A percentile compares a stretch with the other conserved stretches of the same genome.
phyloP scores from a whole-genome alignment of 495 filamentous ascomycete genomes.

The Bryoglossum gracile region DNA sequence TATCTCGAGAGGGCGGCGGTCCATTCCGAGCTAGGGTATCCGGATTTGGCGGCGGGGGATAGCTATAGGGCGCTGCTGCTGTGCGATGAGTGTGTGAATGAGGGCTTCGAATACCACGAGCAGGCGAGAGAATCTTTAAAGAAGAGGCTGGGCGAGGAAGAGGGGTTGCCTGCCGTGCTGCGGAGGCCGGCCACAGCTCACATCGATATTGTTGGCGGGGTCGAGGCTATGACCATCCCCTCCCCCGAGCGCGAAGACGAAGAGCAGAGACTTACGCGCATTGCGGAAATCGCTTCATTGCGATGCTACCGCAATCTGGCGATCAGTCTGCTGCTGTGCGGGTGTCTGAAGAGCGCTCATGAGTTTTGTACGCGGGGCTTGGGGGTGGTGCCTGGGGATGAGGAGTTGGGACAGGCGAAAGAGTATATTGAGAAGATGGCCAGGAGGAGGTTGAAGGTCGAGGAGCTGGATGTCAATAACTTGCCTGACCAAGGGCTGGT shows the following conservation, averaged over 20 bases:
- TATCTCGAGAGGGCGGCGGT: conserved; percentile 66
- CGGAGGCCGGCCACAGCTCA: conserved; percentile 1
- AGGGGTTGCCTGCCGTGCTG: conserved; percentile 13
- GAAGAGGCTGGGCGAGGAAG: conserved; percentile 11
- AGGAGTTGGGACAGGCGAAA: conserved; percentile 39
- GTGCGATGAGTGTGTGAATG: conserved; percentile 69
- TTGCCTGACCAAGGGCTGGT: conserved; percentile 69
- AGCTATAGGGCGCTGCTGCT: conserved; percentile 84
- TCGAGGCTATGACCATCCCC: conserved; percentile 14
- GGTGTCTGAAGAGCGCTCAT: conserved; percentile 62
- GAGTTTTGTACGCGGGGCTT: conserved; percentile 55
- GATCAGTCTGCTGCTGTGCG: conserved; percentile 54
- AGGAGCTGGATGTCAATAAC: conserved; percentile 36
- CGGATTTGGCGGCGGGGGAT: conserved; percentile 83
- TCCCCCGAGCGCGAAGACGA: conserved; percentile 15
- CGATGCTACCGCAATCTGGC: conserved; percentile 52
- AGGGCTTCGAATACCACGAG: conserved; percentile 59
- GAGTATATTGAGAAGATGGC: conserved; percentile 41
- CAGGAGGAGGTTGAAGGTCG: conserved; percentile 35
- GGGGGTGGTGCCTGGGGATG: conserved; percentile 33
- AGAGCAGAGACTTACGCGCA: conserved; percentile 30
- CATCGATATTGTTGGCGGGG: conserved; percentile 18
- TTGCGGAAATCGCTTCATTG: conserved; percentile 37
- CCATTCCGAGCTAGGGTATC: conserved; percentile 71
- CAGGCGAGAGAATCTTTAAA: conserved; percentile 38